phyloP scores from a whole-genome alignment of 805 yeast species.

The Suhomyces emberorum region DNA sequence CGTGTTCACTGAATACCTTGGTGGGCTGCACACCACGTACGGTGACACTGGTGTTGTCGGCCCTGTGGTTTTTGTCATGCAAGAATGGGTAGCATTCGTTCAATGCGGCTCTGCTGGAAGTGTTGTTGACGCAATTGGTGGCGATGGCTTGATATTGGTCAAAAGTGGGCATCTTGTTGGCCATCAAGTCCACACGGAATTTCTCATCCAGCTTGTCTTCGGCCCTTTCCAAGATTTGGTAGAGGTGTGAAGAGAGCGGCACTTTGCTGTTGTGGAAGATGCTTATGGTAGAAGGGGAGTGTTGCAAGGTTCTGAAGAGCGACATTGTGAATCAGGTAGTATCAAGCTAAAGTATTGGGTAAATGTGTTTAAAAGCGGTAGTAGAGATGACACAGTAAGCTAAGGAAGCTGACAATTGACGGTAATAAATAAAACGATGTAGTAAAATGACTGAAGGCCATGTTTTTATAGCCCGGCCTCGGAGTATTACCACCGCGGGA shows the following conservation, averaged over 20 bases:
- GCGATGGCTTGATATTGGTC: constrained; percentile 35
- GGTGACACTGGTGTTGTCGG: constrained; percentile 16
- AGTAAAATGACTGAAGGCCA: too few relatives aligned
- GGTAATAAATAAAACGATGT: too few relatives aligned
- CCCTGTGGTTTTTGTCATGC: constrained; percentile 19
- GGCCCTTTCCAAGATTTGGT: constrained; percentile 30
- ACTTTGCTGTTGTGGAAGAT: constrained; percentile 39
- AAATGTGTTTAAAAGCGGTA: too few relatives aligned
- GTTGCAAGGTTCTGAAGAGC: constrained; percentile 41
- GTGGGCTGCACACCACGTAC: constrained; percentile 18
- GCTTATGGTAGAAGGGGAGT: constrained; percentile 39
- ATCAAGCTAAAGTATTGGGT: too few relatives aligned
- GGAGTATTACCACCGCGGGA: constrained; percentile 3
- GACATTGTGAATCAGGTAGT: constrained; percentile 23
- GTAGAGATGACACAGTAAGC: too few relatives aligned
- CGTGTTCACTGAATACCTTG: constrained; percentile 35
- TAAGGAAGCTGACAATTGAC: too few relatives aligned
- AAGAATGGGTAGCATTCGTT: constrained; percentile 37
- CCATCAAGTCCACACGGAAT: constrained; percentile 36
- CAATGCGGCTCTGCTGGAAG: constrained; percentile 22
- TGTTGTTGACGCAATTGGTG: constrained; percentile 24
- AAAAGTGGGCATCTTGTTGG: constrained; percentile 40
- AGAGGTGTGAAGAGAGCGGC: constrained; percentile 30
- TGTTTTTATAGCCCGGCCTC: not conserved
- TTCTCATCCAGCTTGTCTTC: constrained; percentile 26